Base-by-base conservation (phyloP, 2,329 filamentous ascomycete genomes). In the Didymella glomerata region DNA sequence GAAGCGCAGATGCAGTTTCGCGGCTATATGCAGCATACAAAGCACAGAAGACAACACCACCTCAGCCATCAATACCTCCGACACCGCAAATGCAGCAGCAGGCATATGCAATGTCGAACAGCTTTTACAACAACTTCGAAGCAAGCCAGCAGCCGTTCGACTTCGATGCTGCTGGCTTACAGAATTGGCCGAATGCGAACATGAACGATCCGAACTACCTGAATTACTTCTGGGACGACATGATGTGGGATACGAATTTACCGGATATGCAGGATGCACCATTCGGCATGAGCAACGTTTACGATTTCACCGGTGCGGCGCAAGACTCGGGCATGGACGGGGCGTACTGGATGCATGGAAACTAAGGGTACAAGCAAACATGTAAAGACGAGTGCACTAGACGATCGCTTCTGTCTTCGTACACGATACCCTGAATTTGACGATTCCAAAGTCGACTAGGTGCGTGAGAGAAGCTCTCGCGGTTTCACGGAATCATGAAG, bases 11-110 rank as follows among this genome's bases (percentile, higher is more conserved):
- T 48, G 77, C 79, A 2, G 76, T 82, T 22, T 69, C 75, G 18
- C 69, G 73, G 20, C 72, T 82, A 14, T 80, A 80, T 61, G 72
- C 78, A 53, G 80, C 78, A 2, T 76, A 72, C 67, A 78, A 77
- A 49, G 62, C 70, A 7, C 69, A 74, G 13, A 59, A 67, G 6
- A 62, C 64, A 6, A 52, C 63, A n/a, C 34, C 47, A 13, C 66
- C 63, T 24, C 52, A 55, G 2, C 64, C 24, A 45, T 62, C 51
- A 14, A 46, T 53, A 13, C 60, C 53, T 4, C 28, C 66, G 44
- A 54, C 57, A 53, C 34, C 57, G 48, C 60, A 66, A 38, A 27
- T 67, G 55, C 45, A 54, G n/a, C 40, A 68, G 20, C 53, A 61
- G 5, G 40, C 64, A 16, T 59, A 63, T 16, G 57, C 61, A 3